Conservation (phyloP, 345 rosid species). For the Dipteronia dyeriana region DNA sequence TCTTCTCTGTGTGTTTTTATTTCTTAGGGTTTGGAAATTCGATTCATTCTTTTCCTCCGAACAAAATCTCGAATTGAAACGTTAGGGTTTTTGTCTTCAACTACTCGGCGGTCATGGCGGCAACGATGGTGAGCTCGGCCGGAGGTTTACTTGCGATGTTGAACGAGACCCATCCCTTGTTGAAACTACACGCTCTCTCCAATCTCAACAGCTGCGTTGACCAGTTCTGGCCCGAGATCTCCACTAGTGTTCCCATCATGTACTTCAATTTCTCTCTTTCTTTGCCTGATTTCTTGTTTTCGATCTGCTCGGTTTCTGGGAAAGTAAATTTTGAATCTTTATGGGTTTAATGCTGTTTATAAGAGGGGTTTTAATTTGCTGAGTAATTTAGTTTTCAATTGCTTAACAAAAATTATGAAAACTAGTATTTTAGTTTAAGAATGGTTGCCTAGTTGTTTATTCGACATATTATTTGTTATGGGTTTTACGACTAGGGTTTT, state of each 20-base stretch:
- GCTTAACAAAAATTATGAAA: neutral
- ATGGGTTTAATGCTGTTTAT: neutral
- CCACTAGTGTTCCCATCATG: constrained; percentile 97
- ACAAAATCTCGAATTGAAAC: neutral
- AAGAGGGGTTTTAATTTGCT: neutral
- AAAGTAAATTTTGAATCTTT: constrained; percentile 3
- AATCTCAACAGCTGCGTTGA: constrained; percentile 87
- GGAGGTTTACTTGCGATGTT: constrained; percentile 97
- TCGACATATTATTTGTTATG: neutral
- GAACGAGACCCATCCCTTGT: constrained; percentile 73
- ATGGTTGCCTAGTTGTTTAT: neutral
- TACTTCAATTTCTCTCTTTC: constrained; percentile 27
- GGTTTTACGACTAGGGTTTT: neutral
- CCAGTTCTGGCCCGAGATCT: constrained; percentile 98
- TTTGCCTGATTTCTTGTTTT: constrained; percentile 23
- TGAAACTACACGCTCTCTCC: constrained; percentile 89
- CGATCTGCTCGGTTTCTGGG: constrained; percentile 18
- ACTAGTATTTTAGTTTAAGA: neutral
- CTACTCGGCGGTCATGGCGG: constrained; percentile 39
- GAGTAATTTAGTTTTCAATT: neutral
- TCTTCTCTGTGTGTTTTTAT: neutral
- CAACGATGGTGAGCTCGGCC: constrained; percentile 87
- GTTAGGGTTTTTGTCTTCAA: neutral
- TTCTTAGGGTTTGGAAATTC: constrained; percentile 18
- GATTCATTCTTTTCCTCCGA: neutral